Conservation (phyloP, 129 eudicot species). For the Helichrysum umbraculigerum region DNA sequence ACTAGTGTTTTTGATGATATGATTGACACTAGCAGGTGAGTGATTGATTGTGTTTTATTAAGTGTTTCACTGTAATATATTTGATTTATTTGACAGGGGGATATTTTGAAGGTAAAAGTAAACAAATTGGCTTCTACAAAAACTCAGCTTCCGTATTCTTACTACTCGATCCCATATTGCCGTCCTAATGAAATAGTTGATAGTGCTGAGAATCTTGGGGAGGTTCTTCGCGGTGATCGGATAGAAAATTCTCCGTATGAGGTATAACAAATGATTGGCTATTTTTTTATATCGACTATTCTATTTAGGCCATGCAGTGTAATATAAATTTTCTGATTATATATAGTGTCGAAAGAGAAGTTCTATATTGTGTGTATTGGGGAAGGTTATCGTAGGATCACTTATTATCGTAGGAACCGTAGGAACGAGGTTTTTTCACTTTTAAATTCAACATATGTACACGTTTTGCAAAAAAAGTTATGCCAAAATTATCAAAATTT, state of each 20-base stretch:
- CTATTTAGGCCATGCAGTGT: not conserved
- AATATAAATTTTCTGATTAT: not conserved
- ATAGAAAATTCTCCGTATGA: conserved; percentile 54
- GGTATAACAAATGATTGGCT: conserved; percentile 25
- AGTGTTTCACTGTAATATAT: not conserved
- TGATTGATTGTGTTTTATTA: not conserved
- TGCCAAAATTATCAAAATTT: too few relatives aligned
- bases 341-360: too few relatives aligned
- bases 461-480: too few relatives aligned
- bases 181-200: conserved; percentile 39
- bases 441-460: too few relatives aligned
- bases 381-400: too few relatives aligned
- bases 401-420: too few relatives aligned
- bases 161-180: conserved; percentile 53
- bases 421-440: too few relatives aligned
- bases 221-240: conserved; percentile 52
- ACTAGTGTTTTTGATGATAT: not conserved
- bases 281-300: not conserved
- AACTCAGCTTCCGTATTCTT: conserved; percentile 51
- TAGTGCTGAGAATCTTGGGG: conserved; percentile 49
- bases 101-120: conserved; percentile 50
- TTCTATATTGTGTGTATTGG: too few relatives aligned
- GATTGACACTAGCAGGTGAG: not conserved
- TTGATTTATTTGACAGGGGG: conserved; percentile 42
- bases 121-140: conserved; percentile 56